Conservation (phyloP, 495 filamentous ascomycete genomes). For the Lineolata rhizophorae region DNA sequence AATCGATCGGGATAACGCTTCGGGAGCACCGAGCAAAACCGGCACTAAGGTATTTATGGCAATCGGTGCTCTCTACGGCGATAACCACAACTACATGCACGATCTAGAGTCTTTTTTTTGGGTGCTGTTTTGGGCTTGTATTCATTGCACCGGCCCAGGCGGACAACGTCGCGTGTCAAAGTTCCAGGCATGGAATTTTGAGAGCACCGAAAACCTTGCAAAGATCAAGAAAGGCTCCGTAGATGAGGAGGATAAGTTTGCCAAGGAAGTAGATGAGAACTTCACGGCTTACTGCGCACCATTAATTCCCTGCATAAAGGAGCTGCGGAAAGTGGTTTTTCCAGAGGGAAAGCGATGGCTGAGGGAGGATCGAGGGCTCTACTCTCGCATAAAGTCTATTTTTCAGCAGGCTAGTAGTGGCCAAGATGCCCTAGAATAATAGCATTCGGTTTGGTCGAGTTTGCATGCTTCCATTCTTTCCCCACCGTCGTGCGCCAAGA, state of each 20-base stretch:
- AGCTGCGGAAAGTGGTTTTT: constrained; percentile 18
- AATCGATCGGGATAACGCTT: constrained; percentile 8
- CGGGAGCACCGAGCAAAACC: no score
- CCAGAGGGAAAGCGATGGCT: constrained; percentile 15
- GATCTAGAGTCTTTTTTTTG: constrained; percentile 9
- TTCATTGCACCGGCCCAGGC: constrained; percentile 8
- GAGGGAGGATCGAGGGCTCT: constrained; percentile 12
- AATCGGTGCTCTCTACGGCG: constrained; percentile 6
- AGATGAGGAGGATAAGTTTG: constrained; percentile 17
- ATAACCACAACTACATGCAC: constrained; percentile 11
- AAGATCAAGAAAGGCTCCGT: constrained; percentile 13
- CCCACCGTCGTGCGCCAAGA: no score
- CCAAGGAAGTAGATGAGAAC: constrained; percentile 9
- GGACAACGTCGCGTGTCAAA: constrained; percentile 2
- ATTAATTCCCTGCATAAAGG: constrained; percentile 17
- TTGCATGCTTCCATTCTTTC: no score
- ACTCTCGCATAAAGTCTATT: constrained; percentile 12
- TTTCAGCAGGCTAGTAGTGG: constrained; percentile 10
- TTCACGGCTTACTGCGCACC: constrained; percentile 16
- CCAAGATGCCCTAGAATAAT: no score
- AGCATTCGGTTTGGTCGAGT: no score
- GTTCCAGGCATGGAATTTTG: constrained; percentile 9
- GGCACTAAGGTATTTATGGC: no score
- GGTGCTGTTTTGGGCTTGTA: constrained; percentile 9
- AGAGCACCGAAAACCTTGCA: constrained; percentile 7